Conservation (phyloP, 2,329 filamentous ascomycete species). For the Fusarium armeniacum region DNA sequence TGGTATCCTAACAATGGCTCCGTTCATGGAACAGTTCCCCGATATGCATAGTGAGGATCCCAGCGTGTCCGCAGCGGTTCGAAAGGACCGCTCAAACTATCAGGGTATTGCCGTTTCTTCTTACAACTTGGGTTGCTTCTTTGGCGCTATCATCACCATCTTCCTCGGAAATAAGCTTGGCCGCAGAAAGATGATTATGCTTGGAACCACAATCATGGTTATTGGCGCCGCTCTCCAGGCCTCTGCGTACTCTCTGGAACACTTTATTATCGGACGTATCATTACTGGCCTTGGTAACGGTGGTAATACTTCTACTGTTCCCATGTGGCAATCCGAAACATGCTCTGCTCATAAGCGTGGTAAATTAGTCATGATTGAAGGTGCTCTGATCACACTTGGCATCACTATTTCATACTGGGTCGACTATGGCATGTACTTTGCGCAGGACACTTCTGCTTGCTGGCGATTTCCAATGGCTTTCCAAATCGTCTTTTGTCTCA, state of each 20-base stretch:
- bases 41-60: slow-evolving; percentile 61
- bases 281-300: slow-evolving; percentile 72
- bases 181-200: slow-evolving; percentile 70
- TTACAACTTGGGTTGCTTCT: slow-evolving; percentile 73
- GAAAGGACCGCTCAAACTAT: slow-evolving; percentile 62
- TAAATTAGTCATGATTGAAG: slow-evolving; percentile 73
- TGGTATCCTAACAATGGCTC: slow-evolving; percentile 76
- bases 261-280: slow-evolving; percentile 71
- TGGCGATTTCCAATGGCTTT: slow-evolving; percentile 73
- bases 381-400: slow-evolving; percentile 69
- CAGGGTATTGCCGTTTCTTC: slow-evolving; percentile 69
- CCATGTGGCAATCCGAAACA: slow-evolving; percentile 73
- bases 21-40: slow-evolving; percentile 71
- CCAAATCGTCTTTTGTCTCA: slow-evolving; percentile 69
- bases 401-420: slow-evolving; percentile 73
- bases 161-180: slow-evolving; percentile 75
- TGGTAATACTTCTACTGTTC: slow-evolving; percentile 68
- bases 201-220: slow-evolving; percentile 70
- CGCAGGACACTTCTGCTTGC: slow-evolving; percentile 54
- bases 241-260: slow-evolving; percentile 66
- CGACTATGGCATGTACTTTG: slow-evolving; percentile 69
- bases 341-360: slow-evolving; percentile 70
- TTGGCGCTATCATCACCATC: slow-evolving; percentile 74
- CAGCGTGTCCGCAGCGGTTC: slow-evolving; percentile 55
- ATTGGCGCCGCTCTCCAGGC: slow-evolving; percentile 72